Conservation (phyloP, 202 grass and related monocot genomes). For the Saccharum hybrid region DNA sequence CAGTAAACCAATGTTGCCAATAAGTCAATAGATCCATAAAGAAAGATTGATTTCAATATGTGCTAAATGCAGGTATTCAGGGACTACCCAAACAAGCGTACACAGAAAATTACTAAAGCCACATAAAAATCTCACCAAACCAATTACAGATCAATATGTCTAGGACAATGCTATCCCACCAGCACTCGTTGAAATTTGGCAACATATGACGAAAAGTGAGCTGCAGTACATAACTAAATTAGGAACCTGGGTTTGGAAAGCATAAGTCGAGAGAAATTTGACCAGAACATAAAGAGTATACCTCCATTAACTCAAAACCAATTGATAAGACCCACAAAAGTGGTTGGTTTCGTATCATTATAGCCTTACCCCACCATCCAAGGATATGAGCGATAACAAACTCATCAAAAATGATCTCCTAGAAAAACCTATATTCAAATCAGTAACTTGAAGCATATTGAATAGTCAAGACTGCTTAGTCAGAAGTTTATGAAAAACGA, state of each 20-base stretch:
- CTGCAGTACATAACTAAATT: constrained; percentile 57
- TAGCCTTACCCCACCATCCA: constrained; percentile 99
- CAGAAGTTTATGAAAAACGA: constrained; percentile 22
- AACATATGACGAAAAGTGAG: constrained; percentile 99
- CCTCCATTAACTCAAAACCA: constrained; percentile 99
- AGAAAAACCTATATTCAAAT: constrained; percentile 82
- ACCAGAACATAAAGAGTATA: constrained; percentile 42
- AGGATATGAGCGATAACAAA: constrained; percentile 99
- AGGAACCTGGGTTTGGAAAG: constrained; percentile 32
- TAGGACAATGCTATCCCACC: constrained; percentile 98
- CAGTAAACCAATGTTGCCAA: background rate
- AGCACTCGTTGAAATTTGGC: constrained; percentile 99
- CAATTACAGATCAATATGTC: constrained; percentile 99
- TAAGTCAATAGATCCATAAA: background rate
- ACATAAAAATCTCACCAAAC: constrained; percentile 76
- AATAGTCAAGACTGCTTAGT: constrained; percentile 33
- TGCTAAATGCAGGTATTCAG: background rate
- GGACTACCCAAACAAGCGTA: background rate
- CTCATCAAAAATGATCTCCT: constrained; percentile 99
- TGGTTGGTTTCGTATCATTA: constrained; percentile 99
- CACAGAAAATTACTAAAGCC: constrained; percentile 32
- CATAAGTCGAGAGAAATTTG: constrained; percentile 31
- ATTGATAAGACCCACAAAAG: constrained; percentile 98
- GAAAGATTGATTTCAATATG: constrained; percentile 14
- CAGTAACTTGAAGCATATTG: constrained; percentile 72